A percentile compares a stretch with the other conserved stretches of the same genome.
Evolutionary conservation across 257 asterid species (phyloP).

Genomic region (Plectranthus barbatus): DNA sequence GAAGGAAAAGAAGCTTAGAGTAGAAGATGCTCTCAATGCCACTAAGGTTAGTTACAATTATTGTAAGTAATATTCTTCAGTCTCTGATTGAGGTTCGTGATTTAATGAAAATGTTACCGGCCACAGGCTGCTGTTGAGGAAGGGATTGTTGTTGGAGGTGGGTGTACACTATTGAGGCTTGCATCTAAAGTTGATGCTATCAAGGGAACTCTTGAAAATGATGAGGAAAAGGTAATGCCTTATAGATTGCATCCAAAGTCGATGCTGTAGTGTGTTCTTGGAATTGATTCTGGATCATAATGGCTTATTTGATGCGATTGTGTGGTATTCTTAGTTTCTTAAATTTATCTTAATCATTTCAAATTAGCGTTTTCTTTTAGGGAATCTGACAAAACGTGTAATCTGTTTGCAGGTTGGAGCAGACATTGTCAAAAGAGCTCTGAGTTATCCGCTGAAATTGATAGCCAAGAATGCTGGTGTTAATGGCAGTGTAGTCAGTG

Average conservation of each 20-base stretch:
- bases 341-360: no score
- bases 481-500: conserved; percentile 95
- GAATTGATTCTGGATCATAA: no score
- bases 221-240: conserved; percentile 86
- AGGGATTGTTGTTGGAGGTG: conserved; percentile 94
- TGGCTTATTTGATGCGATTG: no score
- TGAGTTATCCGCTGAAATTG: conserved; percentile 87
- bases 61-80: no score
- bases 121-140: conserved; percentile 96
- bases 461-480: conserved; percentile 97
- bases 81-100: no score
- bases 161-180: conserved; percentile 75
- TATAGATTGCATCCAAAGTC: no score
- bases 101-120: no score
- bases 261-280: not conserved
- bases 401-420: conserved; percentile 63
- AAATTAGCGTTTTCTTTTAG: no score
- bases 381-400: no score
- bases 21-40: conserved; percentile 93
- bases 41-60: conserved; percentile 48
- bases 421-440: conserved; percentile 81
- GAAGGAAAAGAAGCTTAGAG: conserved; percentile 87
- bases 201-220: conserved; percentile 61
- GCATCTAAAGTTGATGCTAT: conserved; percentile 79
- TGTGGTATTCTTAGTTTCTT: no score